These are phyloP conservation scores for Zelopaecilomyces penicillatus DNA, from an alignment of 2,329 filamentous ascomycete genomes.

Conservation along the genomic window DNA sequence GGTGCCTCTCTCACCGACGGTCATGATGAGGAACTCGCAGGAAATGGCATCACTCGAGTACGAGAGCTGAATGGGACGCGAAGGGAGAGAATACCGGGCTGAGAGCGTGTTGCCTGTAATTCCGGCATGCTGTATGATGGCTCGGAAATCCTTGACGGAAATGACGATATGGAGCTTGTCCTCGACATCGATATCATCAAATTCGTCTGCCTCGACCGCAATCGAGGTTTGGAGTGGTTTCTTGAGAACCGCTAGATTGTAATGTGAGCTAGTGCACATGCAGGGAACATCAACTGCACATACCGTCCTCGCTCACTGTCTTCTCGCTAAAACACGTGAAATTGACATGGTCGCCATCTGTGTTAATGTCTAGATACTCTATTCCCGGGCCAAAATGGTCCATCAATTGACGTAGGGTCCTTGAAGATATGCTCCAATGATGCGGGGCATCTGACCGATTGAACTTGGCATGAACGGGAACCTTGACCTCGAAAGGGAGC, in stretches of 20 bases:
- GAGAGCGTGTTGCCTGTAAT: constrained; percentile 57
- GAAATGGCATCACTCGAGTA: constrained; percentile 61
- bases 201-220: constrained; percentile 66
- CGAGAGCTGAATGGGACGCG: constrained; percentile 62
- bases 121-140: constrained; percentile 68
- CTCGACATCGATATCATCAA: constrained; percentile 65
- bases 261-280: constrained; percentile 8
- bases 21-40: constrained; percentile 77
- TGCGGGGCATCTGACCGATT: constrained; percentile 57
- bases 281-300: constrained; percentile 8
- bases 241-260: constrained; percentile 59
- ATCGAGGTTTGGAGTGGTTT: constrained; percentile 76
- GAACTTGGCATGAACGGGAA: constrained; percentile 72
- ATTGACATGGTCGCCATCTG: constrained; percentile 63
- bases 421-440: constrained; percentile 63
- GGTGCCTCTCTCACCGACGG: constrained; percentile 56
- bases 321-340: constrained; percentile 80
- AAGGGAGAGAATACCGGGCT: constrained; percentile 62
- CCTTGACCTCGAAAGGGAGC: constrained; percentile 63
- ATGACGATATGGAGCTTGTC: constrained; percentile 72
- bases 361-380: constrained; percentile 71
- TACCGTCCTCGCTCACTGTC: constrained; percentile 52
- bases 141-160: constrained; percentile 75
- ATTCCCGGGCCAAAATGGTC: constrained; percentile 76
- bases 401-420: constrained; percentile 64